Conservation (phyloP, 2,329 filamentous ascomycete genomes). For the Plectosphaerella sp. region DNA sequence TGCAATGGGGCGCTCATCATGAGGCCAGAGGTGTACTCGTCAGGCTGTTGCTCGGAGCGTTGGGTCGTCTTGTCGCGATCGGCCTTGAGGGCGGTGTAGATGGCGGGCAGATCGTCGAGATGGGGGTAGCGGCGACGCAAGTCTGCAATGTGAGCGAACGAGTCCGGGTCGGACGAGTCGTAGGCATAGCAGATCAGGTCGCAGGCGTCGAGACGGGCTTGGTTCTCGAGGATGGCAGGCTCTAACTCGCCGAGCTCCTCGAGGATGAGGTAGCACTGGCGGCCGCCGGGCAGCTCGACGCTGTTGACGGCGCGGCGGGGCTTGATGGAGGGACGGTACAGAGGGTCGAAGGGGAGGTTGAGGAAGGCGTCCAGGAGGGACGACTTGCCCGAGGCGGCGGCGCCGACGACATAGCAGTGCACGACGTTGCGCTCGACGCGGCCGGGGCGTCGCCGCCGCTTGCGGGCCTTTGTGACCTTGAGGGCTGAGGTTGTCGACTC, state of each 20-base stretch:
- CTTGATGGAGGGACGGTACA: conserved; percentile 92
- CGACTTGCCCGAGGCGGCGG: conserved; percentile 83
- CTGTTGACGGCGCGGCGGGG: conserved; percentile 92
- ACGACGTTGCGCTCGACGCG: conserved; percentile 93
- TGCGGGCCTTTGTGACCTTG: conserved; percentile 88
- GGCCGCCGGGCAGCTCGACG: conserved; percentile 90
- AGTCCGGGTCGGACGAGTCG: conserved; percentile 94
- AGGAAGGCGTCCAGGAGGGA: conserved; percentile 87
- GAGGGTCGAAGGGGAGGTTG: conserved; percentile 75
- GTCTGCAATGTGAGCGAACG: conserved; percentile 85
- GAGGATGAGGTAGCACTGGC: conserved; percentile 94
- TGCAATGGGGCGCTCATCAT: conserved; percentile 91
- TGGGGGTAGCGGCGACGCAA: conserved; percentile 75
- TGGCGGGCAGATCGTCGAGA: conserved; percentile 81
- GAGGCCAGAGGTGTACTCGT: conserved; percentile 79
- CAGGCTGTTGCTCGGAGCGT: conserved; percentile 82
- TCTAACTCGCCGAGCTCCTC: conserved; percentile 96
- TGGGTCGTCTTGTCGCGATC: conserved; percentile 98
- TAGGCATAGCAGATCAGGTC: conserved; percentile 95
- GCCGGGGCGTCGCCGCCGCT: conserved; percentile 74
- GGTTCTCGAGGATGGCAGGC: conserved; percentile 88
- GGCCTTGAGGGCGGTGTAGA: conserved; percentile 92
- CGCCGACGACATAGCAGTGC: conserved; percentile 86
- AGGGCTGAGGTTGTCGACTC: conserved; percentile 77
- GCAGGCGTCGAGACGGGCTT: conserved; percentile 82